Evolutionary conservation across 73 alveolate genomes (phyloP).

Genomic region (Uronychia binucleata): DNA sequence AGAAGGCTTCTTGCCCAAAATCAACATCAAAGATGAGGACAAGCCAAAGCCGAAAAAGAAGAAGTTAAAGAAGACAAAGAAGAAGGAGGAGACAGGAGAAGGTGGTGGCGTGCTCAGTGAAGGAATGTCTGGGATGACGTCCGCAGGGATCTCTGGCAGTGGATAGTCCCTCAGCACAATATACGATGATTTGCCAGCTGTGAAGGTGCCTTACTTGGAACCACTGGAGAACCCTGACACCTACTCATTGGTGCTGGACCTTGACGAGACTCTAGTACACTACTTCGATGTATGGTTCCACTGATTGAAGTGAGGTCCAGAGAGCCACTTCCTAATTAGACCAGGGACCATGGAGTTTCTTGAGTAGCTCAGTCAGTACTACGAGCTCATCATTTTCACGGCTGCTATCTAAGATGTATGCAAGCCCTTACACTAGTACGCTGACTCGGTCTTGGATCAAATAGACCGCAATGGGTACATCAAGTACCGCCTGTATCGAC

Average conservation of each 20-base stretch:
- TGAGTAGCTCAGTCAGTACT: conserved; percentile 53
- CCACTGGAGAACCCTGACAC: background rate
- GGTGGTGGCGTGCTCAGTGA: background rate
- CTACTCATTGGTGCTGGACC: conserved; percentile 78
- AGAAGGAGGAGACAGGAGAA: background rate
- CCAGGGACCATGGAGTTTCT: conserved; percentile 58
- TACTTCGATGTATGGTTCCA: conserved; percentile 83
- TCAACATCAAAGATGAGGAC: background rate
- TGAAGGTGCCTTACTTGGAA: background rate
- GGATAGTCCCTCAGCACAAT: background rate
- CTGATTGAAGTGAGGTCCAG: conserved; percentile 52
- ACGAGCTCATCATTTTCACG: conserved; percentile 77
- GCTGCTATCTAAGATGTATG: conserved; percentile 78
- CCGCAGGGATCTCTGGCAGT: background rate
- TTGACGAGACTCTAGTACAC: conserved; percentile 83
- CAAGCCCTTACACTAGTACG: conserved; percentile 59
- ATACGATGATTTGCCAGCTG: background rate
- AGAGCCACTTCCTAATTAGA: conserved; percentile 62
- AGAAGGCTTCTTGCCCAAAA: background rate
- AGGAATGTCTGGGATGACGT: background rate
- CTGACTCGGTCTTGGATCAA: conserved; percentile 94
- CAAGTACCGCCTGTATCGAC: conserved; percentile 86
- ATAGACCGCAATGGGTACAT: conserved; percentile 85
- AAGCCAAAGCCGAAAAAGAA: background rate
- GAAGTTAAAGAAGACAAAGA: background rate